These are phyloP conservation scores for Amborella trichopoda DNA, from an alignment of 164 flowering plant genomes.

Conservation along the genomic window DNA sequence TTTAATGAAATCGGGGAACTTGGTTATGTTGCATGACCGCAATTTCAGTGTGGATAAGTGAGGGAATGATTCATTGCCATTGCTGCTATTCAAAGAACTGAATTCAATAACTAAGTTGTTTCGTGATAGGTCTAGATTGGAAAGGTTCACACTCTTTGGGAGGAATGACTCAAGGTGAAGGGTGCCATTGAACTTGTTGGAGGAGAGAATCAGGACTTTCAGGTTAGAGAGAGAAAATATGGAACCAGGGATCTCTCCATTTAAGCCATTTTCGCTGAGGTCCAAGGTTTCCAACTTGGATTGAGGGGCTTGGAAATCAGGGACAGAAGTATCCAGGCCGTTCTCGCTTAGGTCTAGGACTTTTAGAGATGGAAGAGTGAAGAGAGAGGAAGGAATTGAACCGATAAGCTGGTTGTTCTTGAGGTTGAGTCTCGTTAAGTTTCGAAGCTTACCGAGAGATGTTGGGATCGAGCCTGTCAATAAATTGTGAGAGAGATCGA, in stretches of 20 bases:
- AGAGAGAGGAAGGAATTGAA: slow-evolving; percentile 8
- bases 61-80: neutral
- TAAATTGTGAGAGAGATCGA: neutral
- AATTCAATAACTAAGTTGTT: slow-evolving; percentile 1
- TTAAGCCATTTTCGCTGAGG: slow-evolving; percentile 3
- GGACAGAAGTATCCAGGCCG: neutral
- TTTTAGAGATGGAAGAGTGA: slow-evolving; percentile 6
- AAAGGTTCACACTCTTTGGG: slow-evolving; percentile 1
- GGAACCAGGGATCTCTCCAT: slow-evolving; percentile 9
- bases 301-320: neutral
- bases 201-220: neutral
- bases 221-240: slow-evolving; percentile 6
- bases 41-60: neutral
- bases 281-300: neutral
- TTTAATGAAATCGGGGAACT: neutral
- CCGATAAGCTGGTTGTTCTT: slow-evolving; percentile 1
- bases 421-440: neutral
- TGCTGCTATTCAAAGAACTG: neutral
- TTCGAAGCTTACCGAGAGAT: neutral
- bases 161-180: slow-evolving; percentile 9
- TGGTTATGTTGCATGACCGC: neutral
- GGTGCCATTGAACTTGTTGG: slow-evolving; percentile 12
- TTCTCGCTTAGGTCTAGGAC: neutral
- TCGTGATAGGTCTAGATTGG: neutral
- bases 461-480: neutral